A percentile compares a stretch with the other conserved stretches of the same genome.
Conservation (phyloP, 306 rosid genomes). For the Cucurbita pepo region DNA sequence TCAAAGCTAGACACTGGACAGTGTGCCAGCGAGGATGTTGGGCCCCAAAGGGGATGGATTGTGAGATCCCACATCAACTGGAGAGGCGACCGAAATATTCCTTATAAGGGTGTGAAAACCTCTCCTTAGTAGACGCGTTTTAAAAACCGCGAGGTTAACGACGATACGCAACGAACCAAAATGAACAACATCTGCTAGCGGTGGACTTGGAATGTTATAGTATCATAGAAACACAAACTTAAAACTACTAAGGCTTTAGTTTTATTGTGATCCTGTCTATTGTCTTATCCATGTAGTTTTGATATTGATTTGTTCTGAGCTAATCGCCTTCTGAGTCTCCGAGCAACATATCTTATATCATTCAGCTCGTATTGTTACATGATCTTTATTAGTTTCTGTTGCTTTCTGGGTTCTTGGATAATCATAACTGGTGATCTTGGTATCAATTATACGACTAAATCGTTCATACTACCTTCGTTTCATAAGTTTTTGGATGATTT, state of each 20-base stretch:
- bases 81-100: too few species aligned
- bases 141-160: too few species aligned
- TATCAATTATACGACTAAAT: neutral
- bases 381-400: neutral
- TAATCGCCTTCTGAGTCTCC: neutral
- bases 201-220: too few species aligned
- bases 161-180: too few species aligned
- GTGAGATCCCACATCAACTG: too few species aligned
- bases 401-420: neutral
- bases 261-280: neutral
- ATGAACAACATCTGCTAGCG: too few species aligned
- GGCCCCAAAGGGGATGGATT: too few species aligned
- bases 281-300: neutral
- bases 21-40: too few species aligned
- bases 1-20: too few species aligned
- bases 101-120: too few species aligned
- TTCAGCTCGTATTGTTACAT: neutral
- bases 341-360: neutral
- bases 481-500: neutral
- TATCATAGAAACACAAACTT: neutral
- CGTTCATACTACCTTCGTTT: neutral
- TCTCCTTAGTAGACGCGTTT: too few species aligned
- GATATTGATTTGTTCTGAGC: neutral
- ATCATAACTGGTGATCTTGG: neutral
- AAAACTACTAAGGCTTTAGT: neutral